Evolutionary conservation across 2,329 filamentous ascomycete genomes (phyloP).

Genomic region (Scedosporium boydii): DNA sequence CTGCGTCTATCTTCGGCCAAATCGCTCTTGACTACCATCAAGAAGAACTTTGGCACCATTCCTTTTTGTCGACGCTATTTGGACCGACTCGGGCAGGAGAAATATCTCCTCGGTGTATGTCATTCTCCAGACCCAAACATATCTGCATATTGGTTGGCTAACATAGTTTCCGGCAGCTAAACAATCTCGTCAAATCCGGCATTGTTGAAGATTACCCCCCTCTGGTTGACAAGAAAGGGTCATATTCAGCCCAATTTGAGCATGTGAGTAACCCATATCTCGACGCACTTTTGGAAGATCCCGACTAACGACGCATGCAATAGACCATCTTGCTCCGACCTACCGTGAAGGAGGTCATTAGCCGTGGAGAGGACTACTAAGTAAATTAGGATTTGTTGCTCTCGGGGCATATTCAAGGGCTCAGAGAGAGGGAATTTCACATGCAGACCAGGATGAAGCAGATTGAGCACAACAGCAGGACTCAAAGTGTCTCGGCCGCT

Average conservation of each 20-base stretch:
- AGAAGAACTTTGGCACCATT: conserved; percentile 91
- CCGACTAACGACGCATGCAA: conserved; percentile 9
- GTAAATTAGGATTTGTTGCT: neutral
- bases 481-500: neutral
- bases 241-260: conserved; percentile 89
- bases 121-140: neutral
- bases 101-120: conserved; percentile 75
- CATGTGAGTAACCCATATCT: conserved; percentile 52
- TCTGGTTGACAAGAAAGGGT: conserved; percentile 84
- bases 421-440: neutral
- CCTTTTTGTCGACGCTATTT: conserved; percentile 87
- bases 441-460: neutral
- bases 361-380: conserved; percentile 76
- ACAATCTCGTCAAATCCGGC: conserved; percentile 71
- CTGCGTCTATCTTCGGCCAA: conserved; percentile 75
- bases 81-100: conserved; percentile 87
- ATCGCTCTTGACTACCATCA: conserved; percentile 77
- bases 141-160: conserved; percentile 6
- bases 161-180: conserved; percentile 48
- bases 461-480: neutral
- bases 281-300: neutral
- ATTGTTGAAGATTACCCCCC: conserved; percentile 89
- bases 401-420: neutral
- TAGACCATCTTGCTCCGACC: conserved; percentile 70
- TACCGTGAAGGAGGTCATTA: conserved; percentile 79